Conservation (phyloP, 805 yeast species). For the Starmera caribaea region DNA sequence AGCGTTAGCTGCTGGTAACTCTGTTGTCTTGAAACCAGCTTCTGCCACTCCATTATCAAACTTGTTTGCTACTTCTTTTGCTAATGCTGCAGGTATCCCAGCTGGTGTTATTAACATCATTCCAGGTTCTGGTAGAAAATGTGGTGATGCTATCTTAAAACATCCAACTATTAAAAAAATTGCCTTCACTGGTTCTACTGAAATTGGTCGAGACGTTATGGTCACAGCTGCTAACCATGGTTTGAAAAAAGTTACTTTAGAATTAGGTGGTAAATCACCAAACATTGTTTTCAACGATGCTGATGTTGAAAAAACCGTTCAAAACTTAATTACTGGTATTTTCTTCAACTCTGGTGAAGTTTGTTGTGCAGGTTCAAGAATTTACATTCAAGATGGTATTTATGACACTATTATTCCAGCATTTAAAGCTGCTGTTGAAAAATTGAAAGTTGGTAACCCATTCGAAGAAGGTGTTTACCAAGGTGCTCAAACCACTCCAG, state of each 20-base stretch:
- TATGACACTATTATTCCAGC: constrained; percentile 42
- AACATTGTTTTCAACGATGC: constrained; percentile 56
- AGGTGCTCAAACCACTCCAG: constrained; percentile 59
- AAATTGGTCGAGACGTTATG: constrained; percentile 53
- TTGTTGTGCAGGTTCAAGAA: constrained; percentile 62
- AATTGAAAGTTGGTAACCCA: constrained; percentile 53
- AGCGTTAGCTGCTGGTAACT: constrained; percentile 58
- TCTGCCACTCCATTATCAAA: constrained; percentile 61
- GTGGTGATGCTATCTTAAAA: constrained; percentile 48
- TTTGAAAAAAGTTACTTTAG: constrained; percentile 58
- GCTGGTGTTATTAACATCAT: constrained; percentile 55
- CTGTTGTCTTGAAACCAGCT: constrained; percentile 54
- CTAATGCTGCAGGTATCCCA: constrained; percentile 53
- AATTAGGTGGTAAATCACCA: constrained; percentile 65
- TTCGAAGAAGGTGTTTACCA: constrained; percentile 46
- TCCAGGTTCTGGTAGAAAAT: constrained; percentile 51
- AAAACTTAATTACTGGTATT: constrained; percentile 45
- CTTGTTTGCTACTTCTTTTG: constrained; percentile 42
- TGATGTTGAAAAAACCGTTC: constrained; percentile 35
- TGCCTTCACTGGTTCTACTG: constrained; percentile 64
- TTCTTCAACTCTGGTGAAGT: constrained; percentile 66
- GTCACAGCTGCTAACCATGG: constrained; percentile 48
- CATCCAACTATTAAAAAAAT: constrained; percentile 53
- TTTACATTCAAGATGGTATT: constrained; percentile 49
- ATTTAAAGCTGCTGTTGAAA: constrained; percentile 41